phyloP scores from a whole-genome alignment of 2,329 filamentous ascomycete genomes.

The Scedosporium aurantiacum region DNA sequence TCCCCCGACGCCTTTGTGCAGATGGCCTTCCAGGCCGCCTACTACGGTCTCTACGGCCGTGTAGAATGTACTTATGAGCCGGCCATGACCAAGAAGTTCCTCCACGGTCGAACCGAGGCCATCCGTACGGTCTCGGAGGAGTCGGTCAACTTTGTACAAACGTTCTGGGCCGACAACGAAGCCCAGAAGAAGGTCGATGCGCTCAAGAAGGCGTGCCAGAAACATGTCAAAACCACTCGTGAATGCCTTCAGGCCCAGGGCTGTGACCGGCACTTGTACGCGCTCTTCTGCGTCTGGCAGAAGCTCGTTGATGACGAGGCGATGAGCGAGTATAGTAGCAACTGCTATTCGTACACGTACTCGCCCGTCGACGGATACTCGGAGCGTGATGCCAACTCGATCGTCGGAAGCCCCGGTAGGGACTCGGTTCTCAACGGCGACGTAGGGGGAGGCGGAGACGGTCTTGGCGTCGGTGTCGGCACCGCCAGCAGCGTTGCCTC shows the following conservation, averaged over 20 bases:
- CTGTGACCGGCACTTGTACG: slow-evolving; percentile 87
- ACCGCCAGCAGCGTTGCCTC: slow-evolving; percentile 16
- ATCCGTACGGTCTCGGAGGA: slow-evolving; percentile 77
- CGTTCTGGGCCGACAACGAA: slow-evolving; percentile 89
- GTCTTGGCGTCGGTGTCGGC: not conserved
- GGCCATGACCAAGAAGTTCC: slow-evolving; percentile 91
- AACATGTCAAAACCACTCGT: slow-evolving; percentile 68
- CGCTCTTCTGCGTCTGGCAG: slow-evolving; percentile 91
- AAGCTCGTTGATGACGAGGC: slow-evolving; percentile 67
- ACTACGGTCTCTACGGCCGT: slow-evolving; percentile 90
- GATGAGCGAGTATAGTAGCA: slow-evolving; percentile 42
- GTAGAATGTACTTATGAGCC: slow-evolving; percentile 95
- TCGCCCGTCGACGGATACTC: slow-evolving; percentile 44
- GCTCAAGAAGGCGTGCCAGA: slow-evolving; percentile 70
- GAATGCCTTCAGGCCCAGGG: slow-evolving; percentile 85
- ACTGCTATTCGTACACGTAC: slow-evolving; percentile 51
- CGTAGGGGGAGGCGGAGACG: not conserved
- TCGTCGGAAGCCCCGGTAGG: slow-evolving; percentile 33
- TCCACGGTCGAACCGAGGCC: slow-evolving; percentile 90
- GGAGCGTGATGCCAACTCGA: slow-evolving; percentile 26
- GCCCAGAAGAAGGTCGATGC: slow-evolving; percentile 75
- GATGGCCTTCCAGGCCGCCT: slow-evolving; percentile 97
- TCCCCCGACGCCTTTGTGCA: slow-evolving; percentile 96
- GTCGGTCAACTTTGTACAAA: slow-evolving; percentile 77
- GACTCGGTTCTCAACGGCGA: slow-evolving; percentile 29